A percentile compares a stretch with the other conserved stretches of the same genome.
Conservation (phyloP, 192 early-diverging fungal species). For the Backusella psychrophila region DNA sequence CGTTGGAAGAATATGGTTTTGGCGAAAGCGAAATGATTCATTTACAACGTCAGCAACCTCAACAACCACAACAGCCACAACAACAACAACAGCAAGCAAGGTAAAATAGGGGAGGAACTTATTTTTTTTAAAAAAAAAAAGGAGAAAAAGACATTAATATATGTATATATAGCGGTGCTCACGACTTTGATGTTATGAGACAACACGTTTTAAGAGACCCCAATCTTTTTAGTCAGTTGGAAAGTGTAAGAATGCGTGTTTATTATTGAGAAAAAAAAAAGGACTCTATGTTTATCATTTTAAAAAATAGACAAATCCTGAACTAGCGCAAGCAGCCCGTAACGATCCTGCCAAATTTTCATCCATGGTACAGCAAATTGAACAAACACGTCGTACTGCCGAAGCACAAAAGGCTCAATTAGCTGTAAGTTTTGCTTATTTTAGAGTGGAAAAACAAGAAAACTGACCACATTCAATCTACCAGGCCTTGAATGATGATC, state of each 20-base stretch:
- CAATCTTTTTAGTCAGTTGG: conserved; percentile 54
- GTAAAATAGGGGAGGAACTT: not conserved
- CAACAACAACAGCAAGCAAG: not conserved
- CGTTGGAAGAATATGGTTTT: conserved; percentile 66
- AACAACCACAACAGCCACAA: not conserved
- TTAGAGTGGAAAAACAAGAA: not conserved
- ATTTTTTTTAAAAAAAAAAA: too few species aligned
- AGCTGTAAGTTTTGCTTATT: not conserved
- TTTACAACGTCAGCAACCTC: conserved; percentile 38
- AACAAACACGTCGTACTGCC: conserved; percentile 51
- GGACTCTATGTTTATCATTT: not conserved
- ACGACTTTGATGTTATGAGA: conserved; percentile 47
- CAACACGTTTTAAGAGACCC: conserved; percentile 64
- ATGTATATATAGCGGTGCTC: not conserved
- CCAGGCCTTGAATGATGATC: conserved; percentile 71
- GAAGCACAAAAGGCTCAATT: conserved; percentile 46
- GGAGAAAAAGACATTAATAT: not conserved
- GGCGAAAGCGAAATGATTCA: conserved; percentile 74
- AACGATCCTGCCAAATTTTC: conserved; percentile 66
- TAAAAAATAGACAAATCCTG: conserved; percentile 52
- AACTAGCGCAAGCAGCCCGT: conserved; percentile 59
- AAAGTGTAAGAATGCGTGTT: conserved; percentile 38
- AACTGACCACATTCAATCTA: conserved; percentile 34
- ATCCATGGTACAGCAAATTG: conserved; percentile 57
- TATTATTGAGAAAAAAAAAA: not conserved